Conservation (phyloP, 148 eudicot species). For the Dysphania ambrosioides region DNA sequence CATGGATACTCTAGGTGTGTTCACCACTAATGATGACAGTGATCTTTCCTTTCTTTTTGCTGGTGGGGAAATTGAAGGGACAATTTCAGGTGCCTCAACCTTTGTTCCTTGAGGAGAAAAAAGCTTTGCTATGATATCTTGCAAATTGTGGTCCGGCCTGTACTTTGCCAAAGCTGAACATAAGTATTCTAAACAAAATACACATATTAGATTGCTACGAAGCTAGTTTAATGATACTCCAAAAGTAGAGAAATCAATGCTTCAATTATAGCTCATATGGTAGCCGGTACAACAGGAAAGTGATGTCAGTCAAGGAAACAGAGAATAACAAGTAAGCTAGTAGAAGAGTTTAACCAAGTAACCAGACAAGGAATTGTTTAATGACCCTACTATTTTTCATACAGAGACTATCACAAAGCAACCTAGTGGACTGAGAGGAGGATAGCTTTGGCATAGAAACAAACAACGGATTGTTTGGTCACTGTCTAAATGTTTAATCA, state of each 20-base stretch:
- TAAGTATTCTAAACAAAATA: background rate
- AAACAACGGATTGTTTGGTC: background rate
- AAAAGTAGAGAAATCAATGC: background rate
- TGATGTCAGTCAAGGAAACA: background rate
- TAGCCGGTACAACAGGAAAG: background rate
- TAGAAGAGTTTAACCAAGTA: background rate
- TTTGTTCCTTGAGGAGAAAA: constrained; percentile 69
- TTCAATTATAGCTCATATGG: background rate
- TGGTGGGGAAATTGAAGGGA: constrained; percentile 51
- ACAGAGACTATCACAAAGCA: background rate
- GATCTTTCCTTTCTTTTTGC: constrained; percentile 93
- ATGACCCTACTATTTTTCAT: background rate
- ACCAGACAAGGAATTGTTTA: constrained; percentile 2
- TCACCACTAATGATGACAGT: constrained; percentile 79
- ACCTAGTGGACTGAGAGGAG: background rate
- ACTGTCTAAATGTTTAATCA: background rate
- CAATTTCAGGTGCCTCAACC: constrained; percentile 61
- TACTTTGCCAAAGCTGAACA: constrained; percentile 13
- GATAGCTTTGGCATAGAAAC: background rate
- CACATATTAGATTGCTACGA: background rate
- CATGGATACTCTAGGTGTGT: constrained; percentile 66
- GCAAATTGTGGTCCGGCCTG: constrained; percentile 96
- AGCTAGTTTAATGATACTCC: background rate
- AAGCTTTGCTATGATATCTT: constrained; percentile 81
- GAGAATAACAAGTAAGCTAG: background rate